These are phyloP conservation scores for Paecilomyces formosus DNA, from an alignment of 2,329 filamentous ascomycete genomes.

Conservation along the genomic window DNA sequence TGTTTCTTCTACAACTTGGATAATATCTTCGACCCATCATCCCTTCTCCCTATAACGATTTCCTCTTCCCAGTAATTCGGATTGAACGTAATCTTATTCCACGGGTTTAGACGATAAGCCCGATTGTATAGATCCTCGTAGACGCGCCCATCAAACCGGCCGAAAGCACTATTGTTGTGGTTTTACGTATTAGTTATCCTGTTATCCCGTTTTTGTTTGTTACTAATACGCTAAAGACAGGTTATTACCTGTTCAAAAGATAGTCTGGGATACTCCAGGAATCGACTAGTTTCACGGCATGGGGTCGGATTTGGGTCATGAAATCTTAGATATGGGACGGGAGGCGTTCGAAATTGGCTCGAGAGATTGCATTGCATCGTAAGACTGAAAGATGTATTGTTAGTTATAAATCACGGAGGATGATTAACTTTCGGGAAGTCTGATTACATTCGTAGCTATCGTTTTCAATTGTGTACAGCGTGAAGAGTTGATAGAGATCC, in stretches of 20 bases:
- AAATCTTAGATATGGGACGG: slow-evolving; percentile 36
- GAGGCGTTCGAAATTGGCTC: slow-evolving; percentile 34
- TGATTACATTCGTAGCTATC: slow-evolving; percentile 24
- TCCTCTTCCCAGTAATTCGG: slow-evolving; percentile 21
- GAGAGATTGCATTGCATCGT: slow-evolving; percentile 35
- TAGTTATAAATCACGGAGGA: not conserved
- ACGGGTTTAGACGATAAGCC: slow-evolving; percentile 44
- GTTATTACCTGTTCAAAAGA: slow-evolving; percentile 34
- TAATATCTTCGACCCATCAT: slow-evolving; percentile 7
- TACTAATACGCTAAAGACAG: not conserved
- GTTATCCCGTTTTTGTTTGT: not conserved
- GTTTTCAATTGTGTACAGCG: slow-evolving; percentile 41
- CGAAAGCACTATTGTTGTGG: slow-evolving; percentile 35
- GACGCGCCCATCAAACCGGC: slow-evolving; percentile 45
- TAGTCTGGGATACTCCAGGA: slow-evolving; percentile 48
- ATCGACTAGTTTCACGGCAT: slow-evolving; percentile 47
- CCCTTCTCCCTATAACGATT: slow-evolving; percentile 15
- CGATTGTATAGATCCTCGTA: slow-evolving; percentile 48
- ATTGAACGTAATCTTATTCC: slow-evolving; percentile 47
- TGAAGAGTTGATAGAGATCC: slow-evolving; percentile 42
- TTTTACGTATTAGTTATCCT: not conserved
- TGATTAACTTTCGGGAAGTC: too few species aligned
- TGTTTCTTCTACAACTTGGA: slow-evolving; percentile 9
- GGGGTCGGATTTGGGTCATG: slow-evolving; percentile 43
- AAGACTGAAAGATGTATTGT: slow-evolving; percentile 25